Evolutionary conservation across 495 filamentous ascomycete genomes (phyloP).

Genomic region (Penicillium bialowiezense): DNA sequence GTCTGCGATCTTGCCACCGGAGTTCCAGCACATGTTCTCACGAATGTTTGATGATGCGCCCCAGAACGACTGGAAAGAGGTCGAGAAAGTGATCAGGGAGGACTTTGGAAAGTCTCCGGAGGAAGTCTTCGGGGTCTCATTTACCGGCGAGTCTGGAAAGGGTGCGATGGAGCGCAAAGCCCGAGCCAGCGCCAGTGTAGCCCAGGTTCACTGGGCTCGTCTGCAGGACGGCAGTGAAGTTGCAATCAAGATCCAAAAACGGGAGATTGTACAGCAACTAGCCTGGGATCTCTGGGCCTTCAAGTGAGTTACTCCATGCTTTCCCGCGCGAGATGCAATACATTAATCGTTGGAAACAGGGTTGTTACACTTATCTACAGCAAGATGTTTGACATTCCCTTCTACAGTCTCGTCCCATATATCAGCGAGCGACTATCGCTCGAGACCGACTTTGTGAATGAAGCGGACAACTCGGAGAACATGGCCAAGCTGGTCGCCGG

Average conservation of each 20-base stretch:
- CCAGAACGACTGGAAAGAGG: slow-evolving; percentile 87
- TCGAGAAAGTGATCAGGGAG: slow-evolving; percentile 80
- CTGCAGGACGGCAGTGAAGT: slow-evolving; percentile 82
- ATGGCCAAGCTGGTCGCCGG: slow-evolving; percentile 76
- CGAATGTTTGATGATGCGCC: slow-evolving; percentile 98
- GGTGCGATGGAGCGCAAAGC: slow-evolving; percentile 87
- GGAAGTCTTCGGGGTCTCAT: slow-evolving; percentile 87
- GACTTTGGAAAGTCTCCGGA: slow-evolving; percentile 82
- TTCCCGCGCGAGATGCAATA: neutral
- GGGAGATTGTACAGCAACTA: slow-evolving; percentile 85
- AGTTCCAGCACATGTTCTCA: slow-evolving; percentile 93
- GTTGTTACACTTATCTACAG: slow-evolving; percentile 75
- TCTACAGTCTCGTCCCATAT: slow-evolving; percentile 86
- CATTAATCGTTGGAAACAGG: slow-evolving; percentile 31
- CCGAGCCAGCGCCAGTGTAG: slow-evolving; percentile 85
- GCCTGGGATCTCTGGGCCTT: slow-evolving; percentile 94
- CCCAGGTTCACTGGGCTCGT: slow-evolving; percentile 94
- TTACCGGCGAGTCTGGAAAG: slow-evolving; percentile 59
- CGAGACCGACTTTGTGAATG: slow-evolving; percentile 91
- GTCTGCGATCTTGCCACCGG: slow-evolving; percentile 83
- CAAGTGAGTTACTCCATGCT: slow-evolving; percentile 55
- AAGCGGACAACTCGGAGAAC: slow-evolving; percentile 80
- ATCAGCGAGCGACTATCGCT: slow-evolving; percentile 81
- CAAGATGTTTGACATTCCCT: slow-evolving; percentile 79
- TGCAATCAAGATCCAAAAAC: slow-evolving; percentile 95